phyloP scores from a whole-genome alignment of 768 basidiomycete species.

The Pilatotrama ljubarskyi region DNA sequence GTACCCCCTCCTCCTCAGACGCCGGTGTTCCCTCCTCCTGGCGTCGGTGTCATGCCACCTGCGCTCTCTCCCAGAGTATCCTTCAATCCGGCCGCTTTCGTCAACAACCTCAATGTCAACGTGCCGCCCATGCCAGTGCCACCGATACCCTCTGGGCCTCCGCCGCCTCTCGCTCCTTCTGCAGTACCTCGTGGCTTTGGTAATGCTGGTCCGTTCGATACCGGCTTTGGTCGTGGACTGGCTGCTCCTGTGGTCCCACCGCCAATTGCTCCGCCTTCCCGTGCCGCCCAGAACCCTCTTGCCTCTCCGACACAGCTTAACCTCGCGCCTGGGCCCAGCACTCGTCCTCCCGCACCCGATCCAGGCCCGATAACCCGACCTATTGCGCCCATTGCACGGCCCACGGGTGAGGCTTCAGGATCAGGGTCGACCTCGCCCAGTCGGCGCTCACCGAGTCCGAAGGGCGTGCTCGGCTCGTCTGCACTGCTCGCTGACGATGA shows the following conservation, averaged over 20 bases:
- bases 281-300: conserved; percentile 36
- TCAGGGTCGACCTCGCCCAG: conserved; percentile 64
- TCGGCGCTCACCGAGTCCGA: conserved; percentile 54
- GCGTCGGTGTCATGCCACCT: conserved; percentile 44
- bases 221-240: conserved; percentile 45
- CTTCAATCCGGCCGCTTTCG: conserved; percentile 48
- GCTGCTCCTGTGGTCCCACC: conserved; percentile 31
- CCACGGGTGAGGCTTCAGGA: conserved; percentile 44
- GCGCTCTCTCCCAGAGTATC: conserved; percentile 58
- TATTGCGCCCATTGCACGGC: conserved; percentile 69
- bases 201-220: conserved; percentile 51
- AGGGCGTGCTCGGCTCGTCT: conserved; percentile 73
- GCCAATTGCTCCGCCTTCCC: conserved; percentile 34
- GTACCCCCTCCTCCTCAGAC: conserved; percentile 43
- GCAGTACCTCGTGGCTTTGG: conserved; percentile 56
- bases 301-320: conserved; percentile 36
- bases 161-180: conserved; percentile 53
- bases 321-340: conserved; percentile 51
- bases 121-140: conserved; percentile 39
- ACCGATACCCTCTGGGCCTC: conserved; percentile 45
- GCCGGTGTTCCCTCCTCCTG: conserved; percentile 49
- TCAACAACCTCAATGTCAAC: conserved; percentile 31
- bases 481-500: conserved; percentile 80
- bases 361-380: conserved; percentile 64
- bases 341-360: conserved; percentile 44